Evolutionary conservation across 2,329 filamentous ascomycete genomes (phyloP).

Genomic region (Alternaria novae-zelandiae): DNA sequence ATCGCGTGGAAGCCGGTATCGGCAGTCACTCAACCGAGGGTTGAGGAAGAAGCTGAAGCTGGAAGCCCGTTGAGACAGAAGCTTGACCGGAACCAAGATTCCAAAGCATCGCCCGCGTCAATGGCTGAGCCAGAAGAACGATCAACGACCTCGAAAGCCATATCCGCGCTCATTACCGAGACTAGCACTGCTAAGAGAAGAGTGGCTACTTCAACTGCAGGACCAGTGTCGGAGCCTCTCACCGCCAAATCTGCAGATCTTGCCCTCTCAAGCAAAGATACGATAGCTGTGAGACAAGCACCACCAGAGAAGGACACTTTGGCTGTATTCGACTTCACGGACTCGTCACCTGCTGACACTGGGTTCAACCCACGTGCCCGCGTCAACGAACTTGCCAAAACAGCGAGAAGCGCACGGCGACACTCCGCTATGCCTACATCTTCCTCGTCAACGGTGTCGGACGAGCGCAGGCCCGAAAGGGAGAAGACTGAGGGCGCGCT

Average conservation of each 20-base stretch:
- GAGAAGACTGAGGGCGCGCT: slow-evolving; percentile 24
- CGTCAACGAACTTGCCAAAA: slow-evolving; percentile 37
- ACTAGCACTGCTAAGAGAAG: slow-evolving; percentile 37
- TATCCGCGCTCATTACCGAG: slow-evolving; percentile 42
- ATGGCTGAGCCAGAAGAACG: slow-evolving; percentile 23
- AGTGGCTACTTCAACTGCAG: slow-evolving; percentile 2
- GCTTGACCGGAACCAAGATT: slow-evolving; percentile 30
- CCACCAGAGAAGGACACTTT: slow-evolving; percentile 33
- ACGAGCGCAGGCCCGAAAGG: slow-evolving; percentile 19
- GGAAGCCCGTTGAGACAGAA: slow-evolving; percentile 49
- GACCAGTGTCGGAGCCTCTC: slow-evolving; percentile 4
- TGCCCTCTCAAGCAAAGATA: slow-evolving; percentile 4
- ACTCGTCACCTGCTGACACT: slow-evolving; percentile 38
- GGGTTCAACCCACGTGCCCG: slow-evolving; percentile 25
- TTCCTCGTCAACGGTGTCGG: slow-evolving; percentile 9
- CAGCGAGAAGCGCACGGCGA: slow-evolving; percentile 35
- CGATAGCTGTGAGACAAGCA: slow-evolving; percentile 18
- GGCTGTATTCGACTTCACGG: slow-evolving; percentile 48
- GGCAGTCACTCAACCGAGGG: slow-evolving; percentile 16
- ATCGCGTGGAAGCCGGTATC: slow-evolving; percentile 39
- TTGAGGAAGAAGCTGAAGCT: slow-evolving; percentile 36
- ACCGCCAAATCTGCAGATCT: slow-evolving; percentile 4
- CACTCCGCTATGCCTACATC: slow-evolving; percentile 41
- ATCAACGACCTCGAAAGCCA: slow-evolving; percentile 41
- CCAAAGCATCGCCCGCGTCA: slow-evolving; percentile 20